These are phyloP conservation scores for Citrus hindsii DNA, from an alignment of 345 rosid genomes.

Conservation along the genomic window DNA sequence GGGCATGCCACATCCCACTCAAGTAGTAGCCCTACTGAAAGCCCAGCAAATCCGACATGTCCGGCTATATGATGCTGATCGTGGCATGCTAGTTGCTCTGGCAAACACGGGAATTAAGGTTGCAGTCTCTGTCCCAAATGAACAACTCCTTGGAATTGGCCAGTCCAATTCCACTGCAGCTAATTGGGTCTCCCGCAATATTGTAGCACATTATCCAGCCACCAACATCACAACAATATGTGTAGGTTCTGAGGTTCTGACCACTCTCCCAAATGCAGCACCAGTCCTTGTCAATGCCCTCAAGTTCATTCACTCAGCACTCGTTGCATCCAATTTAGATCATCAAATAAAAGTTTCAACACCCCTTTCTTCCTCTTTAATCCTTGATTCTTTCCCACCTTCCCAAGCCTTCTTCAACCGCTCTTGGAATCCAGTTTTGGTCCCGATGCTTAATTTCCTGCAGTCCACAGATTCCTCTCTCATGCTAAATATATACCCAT, in stretches of 20 bases:
- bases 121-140: constrained; percentile 71
- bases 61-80: constrained; percentile 66
- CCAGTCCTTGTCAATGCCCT: constrained; percentile 68
- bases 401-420: constrained; percentile 91
- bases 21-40: constrained; percentile 73
- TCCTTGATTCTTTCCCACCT: constrained; percentile 85
- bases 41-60: constrained; percentile 74
- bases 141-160: constrained; percentile 82
- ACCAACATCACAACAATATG: constrained; percentile 78
- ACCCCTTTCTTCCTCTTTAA: constrained; percentile 66
- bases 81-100: constrained; percentile 64
- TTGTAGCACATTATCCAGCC: constrained; percentile 75
- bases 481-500: constrained; percentile 80
- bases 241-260: constrained; percentile 71
- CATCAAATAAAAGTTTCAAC: constrained; percentile 74
- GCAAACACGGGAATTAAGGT: constrained; percentile 77
- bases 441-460: constrained; percentile 68
- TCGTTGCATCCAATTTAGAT: constrained; percentile 77
- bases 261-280: constrained; percentile 61
- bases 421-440: constrained; percentile 60
- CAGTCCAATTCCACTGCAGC: constrained; percentile 88
- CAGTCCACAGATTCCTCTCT: constrained; percentile 65
- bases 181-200: constrained; percentile 77
- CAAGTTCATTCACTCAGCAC: constrained; percentile 64
- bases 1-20: constrained; percentile 81